Evolutionary conservation across 2,329 filamentous ascomycete genomes (phyloP), one percentile per base, ranked within the genome.

Genomic region (Sclerotinia sclerotiorum): DNA sequence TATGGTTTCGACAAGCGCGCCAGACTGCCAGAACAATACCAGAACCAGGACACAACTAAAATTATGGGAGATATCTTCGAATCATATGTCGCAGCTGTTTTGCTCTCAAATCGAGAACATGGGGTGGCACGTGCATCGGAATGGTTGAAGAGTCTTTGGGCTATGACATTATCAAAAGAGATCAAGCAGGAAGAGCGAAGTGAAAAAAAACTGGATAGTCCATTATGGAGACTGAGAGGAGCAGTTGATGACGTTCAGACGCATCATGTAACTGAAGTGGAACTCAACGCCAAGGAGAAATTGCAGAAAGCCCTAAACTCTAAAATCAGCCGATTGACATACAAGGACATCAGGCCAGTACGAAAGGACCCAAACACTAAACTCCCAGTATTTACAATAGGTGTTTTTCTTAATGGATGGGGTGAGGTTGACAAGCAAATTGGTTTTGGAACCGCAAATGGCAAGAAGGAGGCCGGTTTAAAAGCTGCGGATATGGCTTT

Each of bases 61-160:
- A 87, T 93, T 13, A 83, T 91, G 68, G 94, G 90, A 11, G 94
- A 98, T 76, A 84, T 97, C 24, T 96, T 97, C 74, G 94, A 98
- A 78, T 91, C 94, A 0, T 97, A 96, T 74, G 87, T 97, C 21
- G 94, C 91, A 11, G 94, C 90, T 3, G 80, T 94, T 7, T 85
- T 97, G 46, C 80, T 92, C 2, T 88, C 89, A 0, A 86, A 93
- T 73, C 83, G 87, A 0, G 79, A 81, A 3, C 77, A 86, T 58
- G 93, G 94, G 0, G 84, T 90, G 58, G 71, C 78, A 10, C 83
- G 82, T 2, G 88, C 85, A 2, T 84, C 89, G 64, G 77, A 83
- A 19, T 98, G 93, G 93, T 80, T 97, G 57, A 89, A 87, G 63
- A 80, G 84, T 10, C 81, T 97, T 0, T 97, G 93, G 93, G 84